Conservation (phyloP, 1,284 basidiomycete species). For the Pterulicium gracile region DNA sequence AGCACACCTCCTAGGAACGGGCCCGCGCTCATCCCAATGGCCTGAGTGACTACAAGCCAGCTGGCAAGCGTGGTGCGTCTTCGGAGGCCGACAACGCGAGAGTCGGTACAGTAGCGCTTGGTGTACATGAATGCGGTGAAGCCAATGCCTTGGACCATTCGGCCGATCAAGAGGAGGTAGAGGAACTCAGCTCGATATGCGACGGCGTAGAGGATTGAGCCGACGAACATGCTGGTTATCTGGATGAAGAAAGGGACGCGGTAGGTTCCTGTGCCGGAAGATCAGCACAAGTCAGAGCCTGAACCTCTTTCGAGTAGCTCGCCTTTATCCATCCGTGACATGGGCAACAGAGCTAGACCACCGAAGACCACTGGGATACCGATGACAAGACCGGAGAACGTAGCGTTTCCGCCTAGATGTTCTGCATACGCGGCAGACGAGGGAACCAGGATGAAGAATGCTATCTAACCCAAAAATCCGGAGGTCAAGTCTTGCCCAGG, state of each 20-base stretch:
- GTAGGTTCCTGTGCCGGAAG: constrained; percentile 34
- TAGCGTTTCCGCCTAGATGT: constrained; percentile 49
- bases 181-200: constrained; percentile 34
- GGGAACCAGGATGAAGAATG: constrained; percentile 61
- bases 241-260: constrained; percentile 22
- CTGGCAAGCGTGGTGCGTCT: constrained; percentile 52
- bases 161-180: constrained; percentile 37
- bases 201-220: constrained; percentile 31
- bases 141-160: constrained; percentile 31
- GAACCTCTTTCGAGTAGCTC: neutral
- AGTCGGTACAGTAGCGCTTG: constrained; percentile 57
- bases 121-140: constrained; percentile 39
- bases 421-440: constrained; percentile 54
- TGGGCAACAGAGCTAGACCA: constrained; percentile 47
- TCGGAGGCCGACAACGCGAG: constrained; percentile 54
- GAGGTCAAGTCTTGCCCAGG: constrained; percentile 35
- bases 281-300: neutral
- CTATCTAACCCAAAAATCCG: constrained; percentile 27
- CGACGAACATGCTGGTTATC: constrained; percentile 14
- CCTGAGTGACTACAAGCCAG: constrained; percentile 55
- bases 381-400: constrained; percentile 59
- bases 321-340: neutral
- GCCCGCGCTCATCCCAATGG: constrained; percentile 50
- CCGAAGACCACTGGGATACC: constrained; percentile 55
- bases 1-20: constrained; percentile 58